Evolutionary conservation across 176 grass and related monocot genomes (phyloP), one percentile per base, ranked within the genome.

Genomic region (Oryza coarctata): DNA sequence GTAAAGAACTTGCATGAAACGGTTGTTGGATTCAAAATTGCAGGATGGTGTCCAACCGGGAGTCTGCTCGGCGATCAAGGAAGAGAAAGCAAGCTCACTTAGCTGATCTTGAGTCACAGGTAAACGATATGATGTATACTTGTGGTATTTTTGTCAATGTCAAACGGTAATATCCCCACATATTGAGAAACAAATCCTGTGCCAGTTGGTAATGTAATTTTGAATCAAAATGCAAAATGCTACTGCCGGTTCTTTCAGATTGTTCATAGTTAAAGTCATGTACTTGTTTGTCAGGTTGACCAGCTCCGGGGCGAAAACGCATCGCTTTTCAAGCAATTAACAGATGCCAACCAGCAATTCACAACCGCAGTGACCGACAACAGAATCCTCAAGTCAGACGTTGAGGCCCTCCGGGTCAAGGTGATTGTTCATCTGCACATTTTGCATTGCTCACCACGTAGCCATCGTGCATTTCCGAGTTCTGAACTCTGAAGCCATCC

Each of bases 71-170:
- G 70, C 89, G 96, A 68, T 95, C 93, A 3, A 93, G 93, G 65
- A 99, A 95, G 87, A 94, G 93, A 84, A 99, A 99, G 80, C 93
- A 95, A 85, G 96, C 96, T 29, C 93, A 99, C 83, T 69, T 99
- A 34, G 74, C 47, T 61, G 90, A 95, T 35, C 93, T 99, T 7
- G 96, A 95, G 88, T 76, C 76, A 62, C 93, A 99, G 90, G 96
- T 94, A 80, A 70, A 65, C 44, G 14, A 17, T 72, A 29, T 7
- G 23, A 13, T 12, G 2, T 26, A 9, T 57, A 4, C 18, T 45
- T 7, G 3, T 22, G 7, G 6, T 0, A 32, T 34, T 1, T 74
- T 55, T 41, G 25, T 4, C 9, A 68, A 43, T 71, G 29, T 14
- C 18, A 55, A 55, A 55, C 6, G 5, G 0, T 5, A 11, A 1